Evolutionary conservation across 2,329 filamentous ascomycete species (phyloP).

Genomic region (Chrysosporium keratinophilum): DNA sequence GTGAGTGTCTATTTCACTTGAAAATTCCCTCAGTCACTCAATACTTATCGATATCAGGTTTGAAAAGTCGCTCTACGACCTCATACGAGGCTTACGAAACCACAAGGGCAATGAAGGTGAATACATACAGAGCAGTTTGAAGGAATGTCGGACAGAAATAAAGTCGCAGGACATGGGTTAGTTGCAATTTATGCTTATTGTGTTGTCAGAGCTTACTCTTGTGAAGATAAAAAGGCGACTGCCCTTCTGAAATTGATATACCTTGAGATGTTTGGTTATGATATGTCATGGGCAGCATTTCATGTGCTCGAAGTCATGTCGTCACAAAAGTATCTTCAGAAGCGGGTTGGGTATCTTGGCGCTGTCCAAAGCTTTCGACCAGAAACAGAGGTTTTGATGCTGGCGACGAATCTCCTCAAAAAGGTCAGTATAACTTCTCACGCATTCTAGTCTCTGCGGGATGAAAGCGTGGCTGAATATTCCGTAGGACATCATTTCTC

Average conservation of each 20-base stretch:
- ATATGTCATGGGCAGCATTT: conserved; percentile 99
- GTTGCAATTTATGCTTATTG: conserved; percentile 20
- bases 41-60: conserved; percentile 53
- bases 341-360: conserved; percentile 86
- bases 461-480: conserved; percentile 1
- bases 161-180: conserved; percentile 83
- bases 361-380: conserved; percentile 92
- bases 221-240: conserved; percentile 80
- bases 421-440: conserved; percentile 49
- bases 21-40: not conserved
- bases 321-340: conserved; percentile 85
- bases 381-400: conserved; percentile 93
- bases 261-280: conserved; percentile 96
- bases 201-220: conserved; percentile 10
- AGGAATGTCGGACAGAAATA: conserved; percentile 92
- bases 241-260: conserved; percentile 93
- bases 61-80: conserved; percentile 97
- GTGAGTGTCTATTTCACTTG: no score
- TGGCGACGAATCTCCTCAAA: conserved; percentile 92
- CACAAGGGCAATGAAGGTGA: conserved; percentile 92
- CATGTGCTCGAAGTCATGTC: conserved; percentile 99
- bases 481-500: conserved; percentile 49
- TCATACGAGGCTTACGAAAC: conserved; percentile 89
- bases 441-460: not conserved
- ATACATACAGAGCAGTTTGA: conserved; percentile 85